These are phyloP conservation scores for Davidsoniella neocaledoniae DNA, from an alignment of 2,329 filamentous ascomycete genomes.

Conservation along the genomic window DNA sequence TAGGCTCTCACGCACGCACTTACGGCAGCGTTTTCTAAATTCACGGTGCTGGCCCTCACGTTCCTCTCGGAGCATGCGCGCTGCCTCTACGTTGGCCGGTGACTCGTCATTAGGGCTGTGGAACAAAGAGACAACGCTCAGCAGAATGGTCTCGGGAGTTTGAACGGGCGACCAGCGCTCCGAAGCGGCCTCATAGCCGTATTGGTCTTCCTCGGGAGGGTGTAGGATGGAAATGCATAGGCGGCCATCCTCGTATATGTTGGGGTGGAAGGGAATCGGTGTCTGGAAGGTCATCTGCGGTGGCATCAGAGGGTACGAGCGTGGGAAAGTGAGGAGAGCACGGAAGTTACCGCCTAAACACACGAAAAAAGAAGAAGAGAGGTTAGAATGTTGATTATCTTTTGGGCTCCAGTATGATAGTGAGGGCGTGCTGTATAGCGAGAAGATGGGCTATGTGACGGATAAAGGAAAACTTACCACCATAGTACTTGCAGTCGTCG, in stretches of 20 bases:
- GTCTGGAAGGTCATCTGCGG: slow-evolving; percentile 76
- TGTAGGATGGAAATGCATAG: slow-evolving; percentile 97
- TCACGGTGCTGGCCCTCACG: slow-evolving; percentile 42
- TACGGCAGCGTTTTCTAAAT: slow-evolving; percentile 63
- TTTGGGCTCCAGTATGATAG: not conserved
- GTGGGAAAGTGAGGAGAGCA: slow-evolving; percentile 66
- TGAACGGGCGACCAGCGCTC: slow-evolving; percentile 95
- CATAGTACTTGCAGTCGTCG: slow-evolving; percentile 85
- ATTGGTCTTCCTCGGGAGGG: slow-evolving; percentile 83
- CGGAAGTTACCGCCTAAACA: slow-evolving; percentile 74
- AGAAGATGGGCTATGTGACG: not conserved
- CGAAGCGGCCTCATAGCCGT: slow-evolving; percentile 76
- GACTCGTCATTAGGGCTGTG: slow-evolving; percentile 89
- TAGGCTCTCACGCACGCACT: slow-evolving; percentile 65
- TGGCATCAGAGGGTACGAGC: slow-evolving; percentile 71
- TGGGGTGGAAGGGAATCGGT: slow-evolving; percentile 81
- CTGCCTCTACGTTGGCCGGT: slow-evolving; percentile 88
- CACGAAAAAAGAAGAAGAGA: not conserved
- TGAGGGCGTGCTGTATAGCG: not conserved
- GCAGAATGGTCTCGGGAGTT: slow-evolving; percentile 80
- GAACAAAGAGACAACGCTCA: slow-evolving; percentile 85
- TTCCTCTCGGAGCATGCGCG: slow-evolving; percentile 72
- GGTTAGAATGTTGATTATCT: not conserved
- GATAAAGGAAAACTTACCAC: slow-evolving; percentile 41
- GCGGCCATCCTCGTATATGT: slow-evolving; percentile 73